Conservation (phyloP, 2,329 filamentous ascomycete species). For the Drechslera avenae region DNA sequence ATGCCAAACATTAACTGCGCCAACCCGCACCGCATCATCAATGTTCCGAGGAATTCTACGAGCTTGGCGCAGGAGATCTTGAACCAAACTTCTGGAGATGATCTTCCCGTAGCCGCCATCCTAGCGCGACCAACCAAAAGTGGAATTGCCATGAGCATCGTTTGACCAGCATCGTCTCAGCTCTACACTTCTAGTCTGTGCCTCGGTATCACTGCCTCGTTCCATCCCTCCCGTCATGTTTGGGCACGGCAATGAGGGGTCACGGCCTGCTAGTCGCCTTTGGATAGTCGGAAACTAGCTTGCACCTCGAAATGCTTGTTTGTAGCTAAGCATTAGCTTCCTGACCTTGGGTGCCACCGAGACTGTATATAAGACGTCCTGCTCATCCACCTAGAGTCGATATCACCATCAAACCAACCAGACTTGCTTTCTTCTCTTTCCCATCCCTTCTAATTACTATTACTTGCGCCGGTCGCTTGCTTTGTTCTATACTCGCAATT, state of each 20-base stretch:
- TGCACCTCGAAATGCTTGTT: conserved; percentile 34
- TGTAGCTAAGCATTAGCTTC: conserved; percentile 36
- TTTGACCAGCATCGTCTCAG: conserved; percentile 39
- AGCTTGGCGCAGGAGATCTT: conserved; percentile 4
- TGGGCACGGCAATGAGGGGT: conserved; percentile 20
- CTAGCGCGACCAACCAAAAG: conserved; percentile 14
- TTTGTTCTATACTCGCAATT: conserved; percentile 24
- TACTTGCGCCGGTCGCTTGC: conserved; percentile 47
- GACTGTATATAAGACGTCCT: conserved; percentile 36
- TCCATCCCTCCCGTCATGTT: conserved; percentile 15
- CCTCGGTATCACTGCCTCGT: conserved; percentile 29
- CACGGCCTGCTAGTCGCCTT: conserved; percentile 4
- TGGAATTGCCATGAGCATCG: conserved; percentile 21
- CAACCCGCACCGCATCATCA: conserved; percentile 20
- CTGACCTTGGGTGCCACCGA: neutral
- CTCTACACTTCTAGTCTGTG: conserved; percentile 17
- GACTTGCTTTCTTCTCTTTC: conserved; percentile 33
- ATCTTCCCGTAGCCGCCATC: conserved; percentile 26
- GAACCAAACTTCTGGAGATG: conserved; percentile 22
- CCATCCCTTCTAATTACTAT: conserved; percentile 29
- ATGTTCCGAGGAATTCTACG: conserved; percentile 22
- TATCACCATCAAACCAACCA: conserved; percentile 33
- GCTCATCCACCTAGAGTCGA: conserved; percentile 17
- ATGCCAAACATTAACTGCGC: conserved; percentile 42
- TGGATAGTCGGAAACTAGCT: conserved; percentile 10